phyloP scores from a whole-genome alignment of 768 basidiomycete genomes.

The Saitozyma sp. region DNA sequence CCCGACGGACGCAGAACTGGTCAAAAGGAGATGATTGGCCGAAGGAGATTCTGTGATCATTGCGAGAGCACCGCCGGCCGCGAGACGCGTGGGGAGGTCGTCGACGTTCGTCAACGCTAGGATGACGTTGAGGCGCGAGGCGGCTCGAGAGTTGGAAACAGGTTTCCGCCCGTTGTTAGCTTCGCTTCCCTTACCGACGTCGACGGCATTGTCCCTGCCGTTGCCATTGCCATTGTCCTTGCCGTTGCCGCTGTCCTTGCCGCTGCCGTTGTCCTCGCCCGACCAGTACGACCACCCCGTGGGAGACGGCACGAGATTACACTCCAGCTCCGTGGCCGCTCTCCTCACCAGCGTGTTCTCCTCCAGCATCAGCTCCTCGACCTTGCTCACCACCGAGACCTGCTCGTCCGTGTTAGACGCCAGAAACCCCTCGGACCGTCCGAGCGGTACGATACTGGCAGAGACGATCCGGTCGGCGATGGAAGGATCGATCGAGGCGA shows the following conservation, averaged over 20 bases:
- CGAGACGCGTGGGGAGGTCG: constrained; percentile 77
- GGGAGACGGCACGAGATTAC: constrained; percentile 83
- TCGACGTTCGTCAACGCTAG: constrained; percentile 83
- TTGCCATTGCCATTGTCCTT: background rate
- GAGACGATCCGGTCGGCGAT: constrained; percentile 66
- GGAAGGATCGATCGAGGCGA: constrained; percentile 73
- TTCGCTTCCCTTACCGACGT: background rate
- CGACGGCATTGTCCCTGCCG: background rate
- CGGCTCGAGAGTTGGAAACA: constrained; percentile 6
- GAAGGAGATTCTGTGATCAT: constrained; percentile 66
- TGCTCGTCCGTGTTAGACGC: constrained; percentile 61
- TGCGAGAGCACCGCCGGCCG: constrained; percentile 88
- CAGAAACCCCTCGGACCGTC: constrained; percentile 7
- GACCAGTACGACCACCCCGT: constrained; percentile 71
- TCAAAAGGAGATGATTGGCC: constrained; percentile 56
- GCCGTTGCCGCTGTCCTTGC: too few species aligned
- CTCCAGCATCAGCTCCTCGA: constrained; percentile 56
- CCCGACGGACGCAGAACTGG: constrained; percentile 56
- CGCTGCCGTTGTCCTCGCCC: constrained; percentile 27
- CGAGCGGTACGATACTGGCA: constrained; percentile 13
- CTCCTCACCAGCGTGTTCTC: constrained; percentile 79
- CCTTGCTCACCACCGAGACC: constrained; percentile 59
- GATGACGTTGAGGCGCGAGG: constrained; percentile 67
- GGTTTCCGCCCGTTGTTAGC: background rate
- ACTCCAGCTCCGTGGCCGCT: constrained; percentile 85